Conservation (phyloP, 1,284 basidiomycete genomes). For the Trametes hirsuta region DNA sequence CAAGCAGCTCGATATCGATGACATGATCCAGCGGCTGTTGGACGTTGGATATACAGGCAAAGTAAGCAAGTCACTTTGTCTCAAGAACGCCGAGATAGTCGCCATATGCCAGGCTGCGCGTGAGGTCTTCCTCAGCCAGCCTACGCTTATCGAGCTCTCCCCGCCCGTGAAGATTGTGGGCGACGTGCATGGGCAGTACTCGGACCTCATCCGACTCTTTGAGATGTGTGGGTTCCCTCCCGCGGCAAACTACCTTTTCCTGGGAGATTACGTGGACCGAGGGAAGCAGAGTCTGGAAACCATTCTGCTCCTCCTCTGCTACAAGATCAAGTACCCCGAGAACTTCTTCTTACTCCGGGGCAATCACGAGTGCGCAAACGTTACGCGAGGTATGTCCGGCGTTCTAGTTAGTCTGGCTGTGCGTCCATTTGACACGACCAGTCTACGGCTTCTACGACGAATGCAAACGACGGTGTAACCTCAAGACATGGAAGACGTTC, state of each 20-base stretch:
- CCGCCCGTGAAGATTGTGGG: constrained; percentile 99
- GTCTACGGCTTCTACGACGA: constrained; percentile 99
- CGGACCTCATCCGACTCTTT: constrained; percentile 96
- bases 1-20: constrained; percentile 90
- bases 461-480: constrained; percentile 99
- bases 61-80: constrained; percentile 93
- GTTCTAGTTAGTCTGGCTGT: constrained; percentile 10
- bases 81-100: constrained; percentile 97
- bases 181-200: constrained; percentile 99
- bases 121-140: constrained; percentile 96
- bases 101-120: constrained; percentile 96
- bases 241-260: constrained; percentile 96
- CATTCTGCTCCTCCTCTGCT: constrained; percentile 94
- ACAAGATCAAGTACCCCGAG: constrained; percentile 99
- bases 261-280: constrained; percentile 98
- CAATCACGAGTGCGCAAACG: constrained; percentile 99
- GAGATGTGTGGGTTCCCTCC: constrained; percentile 99
- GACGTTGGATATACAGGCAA: constrained; percentile 99
- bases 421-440: constrained; percentile 38
- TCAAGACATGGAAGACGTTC: constrained; percentile 99
- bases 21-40: constrained; percentile 96
- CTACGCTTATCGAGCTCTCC: constrained; percentile 95
- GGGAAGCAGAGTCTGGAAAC: constrained; percentile 99
- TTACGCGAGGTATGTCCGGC: constrained; percentile 82
- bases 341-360: constrained; percentile 99